Conservation (phyloP, 371 early-diverging fungal genomes). For the Chytridiales sp. region DNA sequence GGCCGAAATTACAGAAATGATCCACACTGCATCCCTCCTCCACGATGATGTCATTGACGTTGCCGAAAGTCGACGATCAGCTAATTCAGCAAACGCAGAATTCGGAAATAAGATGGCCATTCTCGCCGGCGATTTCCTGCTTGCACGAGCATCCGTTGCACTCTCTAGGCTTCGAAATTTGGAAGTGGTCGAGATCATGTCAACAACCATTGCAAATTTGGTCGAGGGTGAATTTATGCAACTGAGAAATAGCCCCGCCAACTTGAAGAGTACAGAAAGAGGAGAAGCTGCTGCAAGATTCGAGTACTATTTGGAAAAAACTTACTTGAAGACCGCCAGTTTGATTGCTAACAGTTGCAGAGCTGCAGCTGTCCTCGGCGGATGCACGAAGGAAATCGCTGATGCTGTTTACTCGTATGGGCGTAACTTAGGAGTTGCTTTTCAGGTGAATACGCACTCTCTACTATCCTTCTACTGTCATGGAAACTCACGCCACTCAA, state of each 20-base stretch:
- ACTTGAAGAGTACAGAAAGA: neutral
- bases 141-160: constrained; percentile 89
- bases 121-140: constrained; percentile 90
- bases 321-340: constrained; percentile 92
- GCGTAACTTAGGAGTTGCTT: constrained; percentile 86
- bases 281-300: constrained; percentile 48
- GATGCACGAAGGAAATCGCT: constrained; percentile 65
- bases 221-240: constrained; percentile 98
- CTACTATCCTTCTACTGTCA: neutral
- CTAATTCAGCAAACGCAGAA: constrained; percentile 75
- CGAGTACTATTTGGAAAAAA: constrained; percentile 90
- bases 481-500: neutral
- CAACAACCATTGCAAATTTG: constrained; percentile 87
- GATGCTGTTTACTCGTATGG: constrained; percentile 84
- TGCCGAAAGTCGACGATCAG: constrained; percentile 65
- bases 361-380: constrained; percentile 84
- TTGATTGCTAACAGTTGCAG: constrained; percentile 92
- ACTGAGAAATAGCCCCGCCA: constrained; percentile 59
- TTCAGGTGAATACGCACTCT: constrained; percentile 85
- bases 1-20: constrained; percentile 96
- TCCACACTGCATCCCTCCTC: constrained; percentile 91
- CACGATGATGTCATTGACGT: constrained; percentile 92
- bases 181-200: constrained; percentile 89
- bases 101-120: constrained; percentile 98
- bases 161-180: constrained; percentile 81